Evolutionary conservation across 2,329 filamentous ascomycete genomes (phyloP), one percentile per base, ranked within the genome.

Genomic region (Aspergillus brunneoviolaceus): DNA sequence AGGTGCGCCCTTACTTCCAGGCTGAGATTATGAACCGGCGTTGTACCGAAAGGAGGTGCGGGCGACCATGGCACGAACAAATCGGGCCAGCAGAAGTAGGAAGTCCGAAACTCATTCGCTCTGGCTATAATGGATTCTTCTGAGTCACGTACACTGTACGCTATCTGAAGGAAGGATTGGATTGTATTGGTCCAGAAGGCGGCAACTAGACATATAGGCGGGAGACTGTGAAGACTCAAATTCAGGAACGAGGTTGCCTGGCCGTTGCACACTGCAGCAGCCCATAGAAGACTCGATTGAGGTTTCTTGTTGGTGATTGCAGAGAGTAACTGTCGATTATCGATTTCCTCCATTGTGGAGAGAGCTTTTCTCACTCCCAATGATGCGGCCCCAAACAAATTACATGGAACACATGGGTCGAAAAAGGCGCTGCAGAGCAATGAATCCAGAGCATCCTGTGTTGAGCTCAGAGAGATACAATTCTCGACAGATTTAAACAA

Each of bases 371-470:
- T 57, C 16, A 68, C 51, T 42, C 60, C 68, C 25, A 65, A 49
- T 45, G 63, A 69, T 45, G 48, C 57, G 47, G 62, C 67, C 23
- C 68, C 67, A 11, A 61, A 3, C 1, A 69, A 50, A 50, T 65
- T 69, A 57, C 67, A 70, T 10, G 66, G 63, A 58, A 69, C 33
- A 5, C 54, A 55, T 11, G 67, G 66, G 49, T 69, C 62, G 29
- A 70, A 67, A 47, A 70, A 68, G 7, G 61, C 50, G 51, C 67
- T 69, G 58, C 66, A 65, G 2, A 69, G 51, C 16, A 70, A 59
- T 5, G 67, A 69, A 55, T 70, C 67, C 19, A 68, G 45, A 16
- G 63, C 66, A 47, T 67, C 63, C 25, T 59, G 60, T 5, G 64
- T 67, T 19, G 63, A 59, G 51, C 65, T 66, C 5, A 70, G 59